Percentiles rank a stretch among this genome's conserved stretches.
phyloP scores from a whole-genome alignment of 2,329 filamentous ascomycete genomes.

The Magnaporthiopsis rhizophila region DNA sequence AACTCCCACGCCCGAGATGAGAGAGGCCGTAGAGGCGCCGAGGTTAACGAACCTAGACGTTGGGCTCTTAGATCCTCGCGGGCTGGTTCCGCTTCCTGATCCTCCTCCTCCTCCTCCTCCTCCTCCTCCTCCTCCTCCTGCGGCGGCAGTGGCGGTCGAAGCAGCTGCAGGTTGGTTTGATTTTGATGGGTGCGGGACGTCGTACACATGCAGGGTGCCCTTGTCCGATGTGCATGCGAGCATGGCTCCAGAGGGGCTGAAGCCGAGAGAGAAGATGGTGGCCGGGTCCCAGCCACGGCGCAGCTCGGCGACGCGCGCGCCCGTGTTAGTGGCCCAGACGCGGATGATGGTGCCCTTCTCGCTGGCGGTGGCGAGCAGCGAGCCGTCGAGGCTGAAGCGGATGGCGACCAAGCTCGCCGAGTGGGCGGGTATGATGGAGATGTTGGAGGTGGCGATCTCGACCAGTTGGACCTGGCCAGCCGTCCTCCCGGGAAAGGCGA shows the following conservation, averaged over 20 bases:
- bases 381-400: constrained; percentile 69
- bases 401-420: constrained; percentile 71
- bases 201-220: constrained; percentile 89
- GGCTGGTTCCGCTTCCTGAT: constrained; percentile 1
- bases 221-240: constrained; percentile 95
- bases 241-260: constrained; percentile 72
- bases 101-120: no score
- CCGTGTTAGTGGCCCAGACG: constrained; percentile 73
- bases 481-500: constrained; percentile 83
- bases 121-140: constrained; percentile 5
- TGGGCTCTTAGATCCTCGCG: constrained; percentile 8
- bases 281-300: constrained; percentile 85
- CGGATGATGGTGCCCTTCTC: constrained; percentile 86
- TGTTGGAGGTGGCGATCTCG: constrained; percentile 66
- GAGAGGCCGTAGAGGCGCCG: not conserved
- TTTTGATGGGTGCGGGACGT: constrained; percentile 54
- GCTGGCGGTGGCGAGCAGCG: constrained; percentile 81
- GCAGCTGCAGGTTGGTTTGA: constrained; percentile 25
- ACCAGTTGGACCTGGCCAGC: constrained; percentile 85
- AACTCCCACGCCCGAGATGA: not conserved
- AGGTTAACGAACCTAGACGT: constrained; percentile 7
- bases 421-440: constrained; percentile 92
- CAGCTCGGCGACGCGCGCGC: constrained; percentile 74
- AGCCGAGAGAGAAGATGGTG: constrained; percentile 77
- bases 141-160: constrained; percentile 15